Base-by-base conservation (phyloP, 192 early-diverging fungal genomes). In the Coemansia sp. region DNA sequence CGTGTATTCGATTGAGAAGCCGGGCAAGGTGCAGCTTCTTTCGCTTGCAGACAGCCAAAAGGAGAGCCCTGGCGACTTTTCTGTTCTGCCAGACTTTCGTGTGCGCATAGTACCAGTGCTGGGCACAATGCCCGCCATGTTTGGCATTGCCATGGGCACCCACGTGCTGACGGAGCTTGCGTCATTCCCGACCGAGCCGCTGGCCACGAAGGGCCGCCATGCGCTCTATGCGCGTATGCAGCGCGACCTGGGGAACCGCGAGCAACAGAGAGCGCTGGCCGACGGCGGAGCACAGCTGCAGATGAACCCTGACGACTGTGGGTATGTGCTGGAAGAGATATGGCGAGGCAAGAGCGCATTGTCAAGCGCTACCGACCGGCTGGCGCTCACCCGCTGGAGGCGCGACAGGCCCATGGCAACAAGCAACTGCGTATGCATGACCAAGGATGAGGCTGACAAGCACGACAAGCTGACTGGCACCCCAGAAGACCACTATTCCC, bases 1-100 rank as follows among this genome's bases (percentile, higher is more conserved):
- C 0, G 94, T 95, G 23, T 99, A 96, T 70, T 96, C 94, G 9
- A 91, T 91, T 11, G 97, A 99, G 70, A 96, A 96, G 65, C 95
- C 96, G 13, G 92, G 92, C 58, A 85, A 87, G 52, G 91, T 97
- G 34, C 91, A 91, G 71, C 81, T 99, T 3, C 66, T 96, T n/a
- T 93, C 95, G 20, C 67, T 99, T 62, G 92, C 90, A 9, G 95
- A 98, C 56, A 85, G 85, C 54, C 90, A 89, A 49, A 85, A 89
- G 23, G 86, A 89, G 20, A 89, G 90, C 45, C 91, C 93, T 0
- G 91, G 93, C 56, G 92, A 99, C 52, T 96, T 91, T 66, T 87
- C 95, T 11, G 86, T 93, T 17, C 84, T 97, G n/a, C 96, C 95
- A 6, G 90, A 95, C 71, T 99, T 99, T 69, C 85, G 96, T 36